Evolutionary conservation across 208 protist genomes (phyloP), one percentile per base, ranked within the genome.

Genomic region (Angomonas ambiguus): DNA sequence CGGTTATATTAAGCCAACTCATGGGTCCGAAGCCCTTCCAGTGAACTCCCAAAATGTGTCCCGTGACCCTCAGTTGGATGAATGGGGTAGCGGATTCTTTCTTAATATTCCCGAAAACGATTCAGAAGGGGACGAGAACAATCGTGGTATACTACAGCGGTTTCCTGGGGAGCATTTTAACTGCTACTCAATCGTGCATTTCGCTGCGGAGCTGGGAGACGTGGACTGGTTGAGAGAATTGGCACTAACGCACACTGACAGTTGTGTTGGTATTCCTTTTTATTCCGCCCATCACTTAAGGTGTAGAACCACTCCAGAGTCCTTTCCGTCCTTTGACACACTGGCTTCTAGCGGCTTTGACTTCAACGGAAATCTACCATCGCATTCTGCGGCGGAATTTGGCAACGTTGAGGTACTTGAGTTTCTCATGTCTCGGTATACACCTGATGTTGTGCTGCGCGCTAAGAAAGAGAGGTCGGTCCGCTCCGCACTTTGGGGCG

Each of bases 201-300:
- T 85, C 53, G 74, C 82, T 0, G 75, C 82, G 10, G 78, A 88
- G 58, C 55, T 85, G 32, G 78, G 78, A 1, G 79, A 76, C 33
- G 49, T 72, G 22, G 51, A 8, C 13, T 77, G 64, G 24, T 27
- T 77, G 8, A 28, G 58, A 20, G 6, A 16, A 16, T 59, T 75
- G 5, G 32, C 51, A 13, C 2, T 18, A 8, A 45, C 38, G 11
- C 16, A 45, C 38, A n/a, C 38, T 45, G 8, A 45, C 38, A 45
- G 2, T 33, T 20, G 4, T 59, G 25, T n/a, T 30, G 22, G 53
- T 30, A 31, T 59, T 59, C 53, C 53, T 13, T 59, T 32, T 16
- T 59, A 13, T 20, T 30, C 53, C 22, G 24, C 53, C n/a, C 24
- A 59, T 31, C 4, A 59, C 11, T 13, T 33, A 2, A 30, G 33